Evolutionary conservation across 768 basidiomycete species (phyloP).

Genomic region (Kwoniella heveanensis): DNA sequence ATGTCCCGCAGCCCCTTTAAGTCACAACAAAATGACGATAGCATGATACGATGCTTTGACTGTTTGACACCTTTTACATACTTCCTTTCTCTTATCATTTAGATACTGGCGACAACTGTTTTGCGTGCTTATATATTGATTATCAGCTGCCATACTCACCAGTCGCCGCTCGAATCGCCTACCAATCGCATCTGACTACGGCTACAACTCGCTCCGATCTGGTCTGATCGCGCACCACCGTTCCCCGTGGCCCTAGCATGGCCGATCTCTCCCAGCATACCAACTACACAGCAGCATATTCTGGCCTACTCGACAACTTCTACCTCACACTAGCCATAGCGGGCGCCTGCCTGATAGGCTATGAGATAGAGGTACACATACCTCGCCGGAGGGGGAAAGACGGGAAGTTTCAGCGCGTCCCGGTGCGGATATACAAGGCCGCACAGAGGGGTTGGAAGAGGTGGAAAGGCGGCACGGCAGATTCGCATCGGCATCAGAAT

Average conservation of each 20-base stretch:
- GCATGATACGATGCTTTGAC: too few relatives aligned
- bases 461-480: constrained; percentile 4
- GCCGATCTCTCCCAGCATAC: constrained; percentile 47
- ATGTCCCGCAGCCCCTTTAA: too few relatives aligned
- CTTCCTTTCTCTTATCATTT: too few relatives aligned
- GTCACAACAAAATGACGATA: too few relatives aligned
- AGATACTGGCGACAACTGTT: too few relatives aligned
- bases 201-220: too few relatives aligned
- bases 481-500: background rate
- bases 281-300: constrained; percentile 51
- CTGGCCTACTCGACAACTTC: constrained; percentile 53
- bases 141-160: too few relatives aligned
- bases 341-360: constrained; percentile 46
- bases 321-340: constrained; percentile 52
- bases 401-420: constrained; percentile 37
- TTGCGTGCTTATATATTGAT: too few relatives aligned
- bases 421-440: constrained; percentile 31
- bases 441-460: constrained; percentile 26
- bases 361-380: constrained; percentile 52
- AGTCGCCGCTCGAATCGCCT: too few relatives aligned
- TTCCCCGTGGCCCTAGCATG: constrained; percentile 27
- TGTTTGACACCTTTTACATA: too few relatives aligned
- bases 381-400: constrained; percentile 46
- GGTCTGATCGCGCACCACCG: background rate
- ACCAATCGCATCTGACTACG: too few relatives aligned